Conservation (phyloP, 2,329 filamentous ascomycete genomes). For the Cytospora mali region DNA sequence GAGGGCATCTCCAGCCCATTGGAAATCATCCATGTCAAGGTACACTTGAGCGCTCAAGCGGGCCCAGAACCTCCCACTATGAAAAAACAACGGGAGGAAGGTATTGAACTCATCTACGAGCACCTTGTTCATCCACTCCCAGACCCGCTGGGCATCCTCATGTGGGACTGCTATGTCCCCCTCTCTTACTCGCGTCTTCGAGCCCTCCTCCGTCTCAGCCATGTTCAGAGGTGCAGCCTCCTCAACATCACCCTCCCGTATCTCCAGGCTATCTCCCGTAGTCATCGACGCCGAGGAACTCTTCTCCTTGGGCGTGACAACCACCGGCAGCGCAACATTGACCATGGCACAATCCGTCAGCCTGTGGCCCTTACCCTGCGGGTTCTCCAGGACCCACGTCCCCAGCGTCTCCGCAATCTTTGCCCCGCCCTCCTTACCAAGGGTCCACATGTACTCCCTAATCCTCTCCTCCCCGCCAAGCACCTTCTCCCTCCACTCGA, state of each 20-base stretch:
- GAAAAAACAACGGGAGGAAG: constrained; percentile 66
- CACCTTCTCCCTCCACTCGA: constrained; percentile 69
- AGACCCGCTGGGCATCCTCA: constrained; percentile 42
- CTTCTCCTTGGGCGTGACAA: constrained; percentile 33
- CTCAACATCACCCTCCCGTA: constrained; percentile 7
- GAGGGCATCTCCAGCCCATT: constrained; percentile 64
- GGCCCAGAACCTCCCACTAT: constrained; percentile 67
- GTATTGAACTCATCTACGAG: constrained; percentile 67
- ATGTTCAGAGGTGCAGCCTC: constrained; percentile 2
- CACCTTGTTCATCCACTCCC: constrained; percentile 59
- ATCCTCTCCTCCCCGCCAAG: constrained; percentile 77
- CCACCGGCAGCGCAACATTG: constrained; percentile 74
- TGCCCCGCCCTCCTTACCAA: constrained; percentile 67
- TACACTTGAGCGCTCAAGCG: constrained; percentile 83
- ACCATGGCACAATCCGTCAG: constrained; percentile 69
- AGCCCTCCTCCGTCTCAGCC: not conserved
- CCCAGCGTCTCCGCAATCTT: constrained; percentile 64
- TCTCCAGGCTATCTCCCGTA: not conserved
- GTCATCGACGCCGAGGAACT: not conserved
- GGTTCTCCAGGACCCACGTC: constrained; percentile 73
- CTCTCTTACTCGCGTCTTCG: constrained; percentile 33
- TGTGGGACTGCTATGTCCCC: constrained; percentile 36
- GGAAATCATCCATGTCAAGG: constrained; percentile 77
- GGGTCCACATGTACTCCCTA: constrained; percentile 59
- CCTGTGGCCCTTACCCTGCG: constrained; percentile 45